These are phyloP conservation scores for Beauveria medogensis DNA, from an alignment of 2,329 filamentous ascomycete species.

Conservation along the genomic window DNA sequence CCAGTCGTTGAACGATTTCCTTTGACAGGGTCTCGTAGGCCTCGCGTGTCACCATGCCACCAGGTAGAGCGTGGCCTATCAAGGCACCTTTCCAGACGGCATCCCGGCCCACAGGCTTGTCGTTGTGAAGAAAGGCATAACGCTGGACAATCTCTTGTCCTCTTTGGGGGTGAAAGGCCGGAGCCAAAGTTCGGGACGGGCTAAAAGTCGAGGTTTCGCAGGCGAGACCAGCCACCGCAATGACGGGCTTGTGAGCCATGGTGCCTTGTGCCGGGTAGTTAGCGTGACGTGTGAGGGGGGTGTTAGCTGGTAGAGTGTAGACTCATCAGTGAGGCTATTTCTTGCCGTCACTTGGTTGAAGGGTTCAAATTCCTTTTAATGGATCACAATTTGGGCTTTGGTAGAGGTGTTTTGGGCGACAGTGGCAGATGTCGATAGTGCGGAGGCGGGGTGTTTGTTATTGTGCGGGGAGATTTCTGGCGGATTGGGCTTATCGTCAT, in stretches of 20 bases:
- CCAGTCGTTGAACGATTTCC: conserved; percentile 33
- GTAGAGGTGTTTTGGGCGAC: neutral
- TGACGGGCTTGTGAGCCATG: conserved; percentile 28
- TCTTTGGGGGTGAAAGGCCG: conserved; percentile 41
- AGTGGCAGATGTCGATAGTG: no score
- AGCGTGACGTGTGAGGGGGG: neutral
- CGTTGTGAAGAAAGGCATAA: conserved; percentile 37
- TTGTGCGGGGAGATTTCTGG: neutral
- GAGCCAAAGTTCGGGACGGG: conserved; percentile 37
- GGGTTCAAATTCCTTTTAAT: neutral
- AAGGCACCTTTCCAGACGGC: conserved; percentile 43
- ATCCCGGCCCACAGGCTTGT: conserved; percentile 30
- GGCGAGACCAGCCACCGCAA: conserved; percentile 43
- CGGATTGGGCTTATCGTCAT: neutral
- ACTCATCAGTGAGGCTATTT: neutral
- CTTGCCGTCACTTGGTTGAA: no score
- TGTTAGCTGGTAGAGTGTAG: no score
- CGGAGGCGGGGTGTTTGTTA: neutral
- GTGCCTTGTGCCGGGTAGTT: neutral
- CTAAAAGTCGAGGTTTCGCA: conserved; percentile 48
- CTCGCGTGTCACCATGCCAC: conserved; percentile 36
- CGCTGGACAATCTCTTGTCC: conserved; percentile 34
- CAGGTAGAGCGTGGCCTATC: conserved; percentile 43
- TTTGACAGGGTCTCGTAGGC: conserved; percentile 37
- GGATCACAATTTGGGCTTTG: neutral